A percentile compares a stretch with the other conserved stretches of the same genome.
These are phyloP conservation scores for Endoconidiophora laricicola DNA, from an alignment of 2,329 filamentous ascomycete species.

Conservation along the genomic window DNA sequence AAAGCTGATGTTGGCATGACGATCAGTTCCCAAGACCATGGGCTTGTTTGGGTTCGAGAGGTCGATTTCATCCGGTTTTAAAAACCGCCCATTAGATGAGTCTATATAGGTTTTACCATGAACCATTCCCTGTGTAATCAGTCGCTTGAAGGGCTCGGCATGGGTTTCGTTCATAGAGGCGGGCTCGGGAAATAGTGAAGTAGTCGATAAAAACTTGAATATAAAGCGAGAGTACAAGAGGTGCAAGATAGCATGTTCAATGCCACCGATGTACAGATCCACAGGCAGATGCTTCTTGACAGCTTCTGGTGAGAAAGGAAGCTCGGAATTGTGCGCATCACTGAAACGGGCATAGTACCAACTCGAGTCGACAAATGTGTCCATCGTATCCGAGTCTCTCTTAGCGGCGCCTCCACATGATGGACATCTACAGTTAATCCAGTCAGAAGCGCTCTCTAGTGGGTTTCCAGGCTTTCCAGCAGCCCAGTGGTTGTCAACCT, in stretches of 20 bases:
- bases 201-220: conserved; percentile 63
- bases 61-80: conserved; percentile 61
- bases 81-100: conserved; percentile 56
- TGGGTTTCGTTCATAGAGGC: conserved; percentile 21
- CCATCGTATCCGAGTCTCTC: conserved; percentile 87
- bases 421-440: conserved; percentile 61
- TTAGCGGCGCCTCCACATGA: conserved; percentile 53
- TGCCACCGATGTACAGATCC: conserved; percentile 75
- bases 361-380: conserved; percentile 88
- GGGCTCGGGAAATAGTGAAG: conserved; percentile 28
- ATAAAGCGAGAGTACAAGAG: conserved; percentile 81
- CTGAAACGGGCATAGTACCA: conserved; percentile 81
- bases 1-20: conserved; percentile 44
- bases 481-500: conserved; percentile 50
- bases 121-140: conserved; percentile 86
- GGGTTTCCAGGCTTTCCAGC: conserved; percentile 60
- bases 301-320: conserved; percentile 44
- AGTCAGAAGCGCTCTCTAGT: conserved; percentile 52
- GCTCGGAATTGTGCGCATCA: conserved; percentile 47
- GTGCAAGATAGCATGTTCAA: conserved; percentile 83
- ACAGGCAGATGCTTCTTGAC: conserved; percentile 49
- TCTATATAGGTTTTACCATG: conserved; percentile 72
- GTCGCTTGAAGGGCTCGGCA: conserved; percentile 59
- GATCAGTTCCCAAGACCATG: conserved; percentile 43
- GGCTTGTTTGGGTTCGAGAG: conserved; percentile 38